Evolutionary conservation across 306 rosid genomes (phyloP).

Genomic region (Prunus campanulata): DNA sequence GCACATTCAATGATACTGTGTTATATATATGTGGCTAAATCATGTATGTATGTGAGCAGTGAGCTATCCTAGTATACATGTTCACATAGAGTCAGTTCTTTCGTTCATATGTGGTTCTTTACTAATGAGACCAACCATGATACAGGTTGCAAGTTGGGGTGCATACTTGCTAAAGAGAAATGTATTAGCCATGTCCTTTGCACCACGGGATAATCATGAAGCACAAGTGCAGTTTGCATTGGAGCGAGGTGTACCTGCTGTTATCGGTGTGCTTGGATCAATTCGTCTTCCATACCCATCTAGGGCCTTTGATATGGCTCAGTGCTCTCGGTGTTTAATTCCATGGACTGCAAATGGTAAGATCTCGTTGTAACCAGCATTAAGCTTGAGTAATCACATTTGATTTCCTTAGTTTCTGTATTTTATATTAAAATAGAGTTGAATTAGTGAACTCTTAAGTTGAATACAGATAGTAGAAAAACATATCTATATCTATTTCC

Average conservation of each 20-base stretch:
- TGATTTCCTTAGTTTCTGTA: constrained; percentile 18
- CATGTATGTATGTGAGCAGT: constrained; percentile 16
- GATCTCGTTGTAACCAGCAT: constrained; percentile 28
- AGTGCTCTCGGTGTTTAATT: constrained; percentile 93
- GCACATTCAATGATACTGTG: constrained; percentile 3
- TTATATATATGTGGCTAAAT: constrained; percentile 10
- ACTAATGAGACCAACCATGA: constrained; percentile 33
- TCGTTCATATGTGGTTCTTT: constrained; percentile 21
- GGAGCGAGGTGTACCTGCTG: constrained; percentile 94
- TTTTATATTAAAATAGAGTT: background rate
- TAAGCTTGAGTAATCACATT: constrained; percentile 13
- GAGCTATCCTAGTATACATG: constrained; percentile 16
- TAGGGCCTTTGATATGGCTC: constrained; percentile 96
- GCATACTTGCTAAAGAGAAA: constrained; percentile 92
- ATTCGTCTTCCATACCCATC: constrained; percentile 89
- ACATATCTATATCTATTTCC: background rate
- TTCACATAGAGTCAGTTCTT: constrained; percentile 13
- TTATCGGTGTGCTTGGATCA: constrained; percentile 90
- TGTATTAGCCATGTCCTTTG: constrained; percentile 88
- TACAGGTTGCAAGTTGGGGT: constrained; percentile 99
- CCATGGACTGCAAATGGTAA: constrained; percentile 89
- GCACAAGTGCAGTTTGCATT: constrained; percentile 98
- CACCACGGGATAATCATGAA: constrained; percentile 97
- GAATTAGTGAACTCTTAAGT: background rate
- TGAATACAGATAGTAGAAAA: background rate